Evolutionary conservation across 75 land plant species (phyloP), one percentile per base, ranked within the genome.

Genomic region (Isoetes taiwanensis): DNA sequence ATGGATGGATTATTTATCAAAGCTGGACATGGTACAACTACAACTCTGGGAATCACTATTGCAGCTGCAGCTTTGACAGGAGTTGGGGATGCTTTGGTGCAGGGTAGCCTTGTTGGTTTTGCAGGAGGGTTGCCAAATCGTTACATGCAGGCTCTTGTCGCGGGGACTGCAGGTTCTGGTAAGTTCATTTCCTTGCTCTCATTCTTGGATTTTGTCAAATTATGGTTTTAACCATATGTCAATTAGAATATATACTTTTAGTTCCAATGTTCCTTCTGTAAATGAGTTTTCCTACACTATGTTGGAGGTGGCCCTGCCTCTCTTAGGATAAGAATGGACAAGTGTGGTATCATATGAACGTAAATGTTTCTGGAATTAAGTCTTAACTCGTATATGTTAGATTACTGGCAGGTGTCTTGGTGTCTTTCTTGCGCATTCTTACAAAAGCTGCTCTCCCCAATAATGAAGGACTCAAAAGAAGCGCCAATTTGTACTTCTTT

Each of bases 101-200:
- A 94, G 62, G 84, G 99, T 3, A 91, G 99, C 16, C 56, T 94
- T 3, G 32, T 89, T 4, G 99, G 99, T n/a, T 35, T 77, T 16
- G 90, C 96, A 28, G 86, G 99, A 0, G 96, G 89, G 73, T 66
- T 94, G 19, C 99, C 99, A 2, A 80, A 77, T 69, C 62, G 81
- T 39, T 94, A 84, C 59, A 94, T 89, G 99, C 99, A 94, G 59
- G 99, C 99, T 34, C 54, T 75, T 21, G 68, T 76, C 11, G 86
- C 90, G 27, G 99, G 99, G 1, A 85, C 86, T 29, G 99, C 96
- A 31, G 86, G 72, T 43, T 93, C 96, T 16, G 98, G 98, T 93
- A 66, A 34, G 64, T 21, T n/a, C n/a, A n/a, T n/a, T n/a, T n/a
- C n/a, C n/a, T n/a, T n/a, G n/a, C n/a, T n/a, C n/a, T n/a, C n/a